Evolutionary conservation across 805 yeast species (phyloP), one percentile per base, ranked within the genome.

Genomic region (Cyberlindnera nakhonratchasimensis): DNA sequence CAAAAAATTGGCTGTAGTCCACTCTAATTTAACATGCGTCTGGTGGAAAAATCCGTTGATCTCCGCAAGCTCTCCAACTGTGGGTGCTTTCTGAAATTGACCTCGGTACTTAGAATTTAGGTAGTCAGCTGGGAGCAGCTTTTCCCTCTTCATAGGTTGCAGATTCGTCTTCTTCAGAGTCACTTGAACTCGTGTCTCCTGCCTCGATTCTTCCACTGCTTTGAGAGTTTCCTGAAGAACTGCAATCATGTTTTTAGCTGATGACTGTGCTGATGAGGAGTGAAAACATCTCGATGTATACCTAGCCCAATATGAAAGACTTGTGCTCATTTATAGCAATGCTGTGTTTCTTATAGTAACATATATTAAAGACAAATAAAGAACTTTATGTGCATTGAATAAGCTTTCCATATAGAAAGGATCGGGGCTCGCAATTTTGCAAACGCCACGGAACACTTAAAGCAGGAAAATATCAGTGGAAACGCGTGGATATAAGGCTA

Each of bases 1-100:
- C 11, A 63, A 50, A 46, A 74, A 80, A 6, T 65, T 58, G 6
- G 70, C 72, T 17, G 75, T 66, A 13, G 82, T 72, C 88, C 89
- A 82, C 50, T 81, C 86, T 31, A 77, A 65, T 18, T 61, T 58
- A 2, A 75, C 67, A 16, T 63, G 63, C 1, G 80, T 64, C 2
- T 57, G 57, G 44, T 74, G 71, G 55, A 82, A 78, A 48, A 74
- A 68, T n/a, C 60, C 61, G 37, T 63, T 65, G 10, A 59, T 51
- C 20, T 54, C 52, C 10, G 62, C 54, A 11, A 61, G 13, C 1
- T 53, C 53, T 0, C 59, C 45, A 0, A 23, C 29, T 0, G 53
- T 45, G 1, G 65, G 63, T 5, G 37, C 31, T 1, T 33, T 30
- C 19, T 31, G 39, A 37, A 49, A 52, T 23, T 39, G 25, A 13